Conservation (phyloP, 2,329 filamentous ascomycete species). For the Monilinia laxa region DNA sequence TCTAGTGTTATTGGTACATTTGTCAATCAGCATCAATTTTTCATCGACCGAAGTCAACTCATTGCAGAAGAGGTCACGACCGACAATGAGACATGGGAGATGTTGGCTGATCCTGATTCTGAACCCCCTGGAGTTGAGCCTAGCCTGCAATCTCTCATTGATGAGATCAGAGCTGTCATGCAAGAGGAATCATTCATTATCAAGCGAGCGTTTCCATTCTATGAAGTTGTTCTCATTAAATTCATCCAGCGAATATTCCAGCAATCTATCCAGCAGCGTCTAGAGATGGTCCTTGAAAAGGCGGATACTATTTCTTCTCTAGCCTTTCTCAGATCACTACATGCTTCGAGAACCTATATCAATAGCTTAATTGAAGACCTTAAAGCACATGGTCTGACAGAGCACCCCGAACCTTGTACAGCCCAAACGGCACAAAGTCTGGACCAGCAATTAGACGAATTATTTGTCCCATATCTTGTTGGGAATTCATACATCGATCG, state of each 20-base stretch:
- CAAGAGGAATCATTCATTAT: constrained; percentile 98
- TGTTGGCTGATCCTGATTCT: constrained; percentile 88
- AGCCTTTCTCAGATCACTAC: constrained; percentile 85
- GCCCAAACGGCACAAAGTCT: constrained; percentile 77
- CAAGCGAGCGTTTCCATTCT: constrained; percentile 92
- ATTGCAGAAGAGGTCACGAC: constrained; percentile 65
- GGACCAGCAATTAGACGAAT: constrained; percentile 72
- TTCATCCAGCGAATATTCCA: constrained; percentile 97
- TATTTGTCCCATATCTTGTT: constrained; percentile 70
- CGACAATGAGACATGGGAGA: constrained; percentile 74
- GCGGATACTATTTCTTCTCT: constrained; percentile 88
- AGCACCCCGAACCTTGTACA: constrained; percentile 89
- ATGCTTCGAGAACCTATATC: constrained; percentile 88
- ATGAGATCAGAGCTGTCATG: constrained; percentile 93
- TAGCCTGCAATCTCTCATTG: constrained; percentile 84
- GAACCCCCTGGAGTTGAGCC: constrained; percentile 90
- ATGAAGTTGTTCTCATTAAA: constrained; percentile 87
- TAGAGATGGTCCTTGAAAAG: constrained; percentile 95
- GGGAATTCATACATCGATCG: constrained; percentile 70
- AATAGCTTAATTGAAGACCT: constrained; percentile 85
- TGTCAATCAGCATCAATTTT: constrained; percentile 99
- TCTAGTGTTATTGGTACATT: constrained; percentile 93
- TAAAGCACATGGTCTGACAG: constrained; percentile 90
- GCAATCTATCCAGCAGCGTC: constrained; percentile 92
- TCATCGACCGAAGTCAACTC: constrained; percentile 92